phyloP scores from a whole-genome alignment of 257 asterid species.

The Scutellaria barbata region DNA sequence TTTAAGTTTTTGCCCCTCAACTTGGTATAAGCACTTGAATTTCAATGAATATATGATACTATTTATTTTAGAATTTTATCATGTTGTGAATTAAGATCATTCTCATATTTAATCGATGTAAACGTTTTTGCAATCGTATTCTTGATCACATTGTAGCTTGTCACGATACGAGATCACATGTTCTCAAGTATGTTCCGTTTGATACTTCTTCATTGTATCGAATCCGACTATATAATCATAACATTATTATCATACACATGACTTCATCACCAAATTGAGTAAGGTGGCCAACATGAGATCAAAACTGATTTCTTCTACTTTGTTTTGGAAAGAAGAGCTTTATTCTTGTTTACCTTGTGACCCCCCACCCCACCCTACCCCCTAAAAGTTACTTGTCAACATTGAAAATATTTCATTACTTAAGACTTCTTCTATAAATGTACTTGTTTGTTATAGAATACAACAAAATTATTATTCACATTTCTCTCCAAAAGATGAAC shows the following conservation, averaged over 20 bases:
- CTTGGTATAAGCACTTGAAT: too few relatives aligned
- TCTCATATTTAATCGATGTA: too few relatives aligned
- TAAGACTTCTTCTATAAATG: constrained; percentile 37
- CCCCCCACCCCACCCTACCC: background rate
- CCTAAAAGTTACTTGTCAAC: background rate
- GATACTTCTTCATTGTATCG: too few relatives aligned
- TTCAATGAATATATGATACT: too few relatives aligned
- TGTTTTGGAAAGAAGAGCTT: background rate
- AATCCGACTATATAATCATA: background rate
- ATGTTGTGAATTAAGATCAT: too few relatives aligned
- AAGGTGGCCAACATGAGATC: background rate
- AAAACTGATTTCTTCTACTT: background rate
- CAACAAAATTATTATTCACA: constrained; percentile 14
- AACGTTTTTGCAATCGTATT: background rate
- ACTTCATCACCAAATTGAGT: background rate
- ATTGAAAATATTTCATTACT: background rate
- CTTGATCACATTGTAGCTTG: background rate
- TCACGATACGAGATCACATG: too few relatives aligned
- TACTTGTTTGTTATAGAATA: constrained; percentile 23
- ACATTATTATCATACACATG: too few relatives aligned
- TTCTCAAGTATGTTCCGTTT: too few relatives aligned
- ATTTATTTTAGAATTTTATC: too few relatives aligned
- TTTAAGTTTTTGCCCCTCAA: too few relatives aligned
- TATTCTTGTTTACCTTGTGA: background rate
- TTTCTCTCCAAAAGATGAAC: constrained; percentile 25